phyloP scores from a whole-genome alignment of 2,329 filamentous ascomycete species.

The Colletotrichum graminicola region DNA sequence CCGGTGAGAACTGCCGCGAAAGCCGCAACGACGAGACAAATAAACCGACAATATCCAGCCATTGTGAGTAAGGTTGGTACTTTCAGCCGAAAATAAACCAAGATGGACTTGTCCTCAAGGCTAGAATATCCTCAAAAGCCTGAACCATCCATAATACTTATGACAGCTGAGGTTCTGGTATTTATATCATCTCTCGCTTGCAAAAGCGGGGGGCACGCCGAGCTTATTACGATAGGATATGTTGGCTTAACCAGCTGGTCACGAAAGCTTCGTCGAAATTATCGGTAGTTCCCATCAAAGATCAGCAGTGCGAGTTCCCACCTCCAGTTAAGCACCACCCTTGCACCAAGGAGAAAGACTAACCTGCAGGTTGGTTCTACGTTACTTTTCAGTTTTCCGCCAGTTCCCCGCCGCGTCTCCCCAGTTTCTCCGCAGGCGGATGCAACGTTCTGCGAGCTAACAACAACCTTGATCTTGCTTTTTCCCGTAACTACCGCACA shows the following conservation, averaged over 20 bases:
- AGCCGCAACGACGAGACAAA: conserved; percentile 17
- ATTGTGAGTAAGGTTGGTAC: not conserved
- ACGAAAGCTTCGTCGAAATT: conserved; percentile 31
- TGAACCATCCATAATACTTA: not conserved
- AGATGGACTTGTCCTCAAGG: not conserved
- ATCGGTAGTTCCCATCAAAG: conserved; percentile 26
- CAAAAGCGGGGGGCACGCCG: not conserved
- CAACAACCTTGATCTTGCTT: not conserved
- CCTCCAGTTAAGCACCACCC: not conserved
- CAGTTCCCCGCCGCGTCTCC: not conserved
- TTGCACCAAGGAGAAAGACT: conserved; percentile 10
- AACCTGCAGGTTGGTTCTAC: not conserved
- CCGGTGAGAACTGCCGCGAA: conserved; percentile 3
- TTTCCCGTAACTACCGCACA: not conserved
- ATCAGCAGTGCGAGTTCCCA: conserved; percentile 1
- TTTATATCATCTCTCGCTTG: conserved; percentile 9
- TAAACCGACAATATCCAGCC: conserved; percentile 8
- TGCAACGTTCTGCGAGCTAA: not conserved
- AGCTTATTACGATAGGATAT: conserved; percentile 15
- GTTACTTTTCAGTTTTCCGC: conserved; percentile 4
- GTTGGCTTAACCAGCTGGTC: not conserved
- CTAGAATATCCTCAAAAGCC: not conserved
- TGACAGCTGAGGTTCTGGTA: not conserved
- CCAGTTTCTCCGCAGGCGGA: conserved; percentile 1
- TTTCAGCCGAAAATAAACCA: not conserved